A percentile compares a stretch with the other conserved stretches of the same genome.
Evolutionary conservation across 768 basidiomycete species (phyloP).

Genomic region (Pleurotus eryngii): DNA sequence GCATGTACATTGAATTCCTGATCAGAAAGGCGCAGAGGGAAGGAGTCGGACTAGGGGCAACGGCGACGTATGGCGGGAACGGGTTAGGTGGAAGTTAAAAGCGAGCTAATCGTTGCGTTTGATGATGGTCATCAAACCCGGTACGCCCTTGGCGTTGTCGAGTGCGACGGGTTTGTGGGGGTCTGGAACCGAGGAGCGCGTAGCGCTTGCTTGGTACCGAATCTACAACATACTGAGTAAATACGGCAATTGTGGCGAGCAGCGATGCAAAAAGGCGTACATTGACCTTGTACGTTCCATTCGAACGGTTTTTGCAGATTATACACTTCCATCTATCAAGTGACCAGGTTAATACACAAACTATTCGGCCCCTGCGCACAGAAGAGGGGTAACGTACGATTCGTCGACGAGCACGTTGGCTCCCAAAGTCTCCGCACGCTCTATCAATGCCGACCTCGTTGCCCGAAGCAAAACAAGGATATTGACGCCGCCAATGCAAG

Average conservation of each 20-base stretch:
- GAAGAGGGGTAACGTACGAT: constrained; percentile 42
- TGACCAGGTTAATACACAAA: background rate
- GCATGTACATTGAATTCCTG: too few relatives aligned
- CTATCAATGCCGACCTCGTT: constrained; percentile 47
- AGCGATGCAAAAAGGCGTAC: constrained; percentile 33
- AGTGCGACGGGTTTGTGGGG: constrained; percentile 61
- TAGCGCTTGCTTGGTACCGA: constrained; percentile 57
- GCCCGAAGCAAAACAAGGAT: constrained; percentile 52
- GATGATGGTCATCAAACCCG: constrained; percentile 75
- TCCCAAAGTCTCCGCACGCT: constrained; percentile 45
- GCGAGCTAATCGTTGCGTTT: constrained; percentile 32
- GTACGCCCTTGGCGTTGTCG: constrained; percentile 56
- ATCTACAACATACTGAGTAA: constrained; percentile 36
- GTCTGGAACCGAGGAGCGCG: constrained; percentile 48
- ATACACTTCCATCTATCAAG: constrained; percentile 58
- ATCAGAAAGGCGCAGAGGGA: too few relatives aligned
- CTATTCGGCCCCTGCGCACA: background rate
- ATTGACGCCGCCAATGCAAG: constrained; percentile 64
- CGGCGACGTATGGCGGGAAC: too few relatives aligned
- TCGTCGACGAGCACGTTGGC: constrained; percentile 68
- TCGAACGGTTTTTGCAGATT: constrained; percentile 47
- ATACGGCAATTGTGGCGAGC: background rate
- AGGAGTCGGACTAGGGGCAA: too few relatives aligned
- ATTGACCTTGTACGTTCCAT: constrained; percentile 56
- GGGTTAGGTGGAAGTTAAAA: background rate